Evolutionary conservation across 768 basidiomycete genomes (phyloP), one percentile per base, ranked within the genome.

Genomic region (Tylopilus plumbeoviolaceoides): DNA sequence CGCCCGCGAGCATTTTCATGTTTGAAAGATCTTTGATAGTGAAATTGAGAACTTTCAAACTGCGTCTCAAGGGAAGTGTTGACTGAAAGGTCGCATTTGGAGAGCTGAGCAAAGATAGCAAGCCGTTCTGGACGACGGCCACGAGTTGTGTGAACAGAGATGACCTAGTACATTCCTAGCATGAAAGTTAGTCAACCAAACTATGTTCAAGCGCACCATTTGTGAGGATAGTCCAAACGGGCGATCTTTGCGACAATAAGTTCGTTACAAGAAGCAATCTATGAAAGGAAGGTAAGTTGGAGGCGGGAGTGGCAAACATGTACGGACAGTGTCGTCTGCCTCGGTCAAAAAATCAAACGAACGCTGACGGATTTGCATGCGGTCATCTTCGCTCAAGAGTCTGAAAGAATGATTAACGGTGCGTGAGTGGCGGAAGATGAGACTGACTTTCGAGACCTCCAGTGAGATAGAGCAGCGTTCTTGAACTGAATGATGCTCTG

Each of bases 401-500:
- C 89, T 93, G 60, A 18, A 50, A 48, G 59, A 48, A 49, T 31
- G 50, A 51, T 51, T 35, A 64, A 55, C 47, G 50, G 53, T 40
- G 31, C 18, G 14, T 12, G 48, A 28, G 42, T 46, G 42, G 50
- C 33, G 40, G 17, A 10, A 45, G 14, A 42, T 21, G 46, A 17
- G 21, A 58, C 79, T 64, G 58, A 89, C 91, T 83, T 90, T 72
- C 84, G 73, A 30, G 84, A 85, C 63, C 80, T 77, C 93, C 93
- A 95, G 62, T 89, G 85, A 45, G 71, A 71, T 4, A 84, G 67
- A 3, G 84, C 85, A 1, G 78, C 77, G 60, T 94, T 95, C 72
- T 95, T 95, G 73, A 94, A 88, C 63, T 92, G 91, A 50, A 95
- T 87, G 57, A 91, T 89, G 23, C 87, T 83, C 66, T 89, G 88